Percentiles rank a stretch among this genome's conserved stretches.
Evolutionary conservation across 2,329 filamentous ascomycete species (phyloP).

Genomic region (Allantophomopsis cytisporea): DNA sequence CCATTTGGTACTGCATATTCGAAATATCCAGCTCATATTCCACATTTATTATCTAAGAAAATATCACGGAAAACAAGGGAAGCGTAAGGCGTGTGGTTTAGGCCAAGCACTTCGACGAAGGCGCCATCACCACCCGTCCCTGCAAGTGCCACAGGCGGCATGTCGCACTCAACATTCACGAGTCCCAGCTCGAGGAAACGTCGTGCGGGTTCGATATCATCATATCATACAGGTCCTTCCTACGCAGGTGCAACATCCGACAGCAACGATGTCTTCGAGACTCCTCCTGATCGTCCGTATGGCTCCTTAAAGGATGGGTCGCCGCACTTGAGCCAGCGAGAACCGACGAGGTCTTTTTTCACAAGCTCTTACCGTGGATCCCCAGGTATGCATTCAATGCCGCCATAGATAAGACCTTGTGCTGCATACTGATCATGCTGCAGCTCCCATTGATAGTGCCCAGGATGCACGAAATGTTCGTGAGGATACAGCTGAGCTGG

Average conservation of each 20-base stretch:
- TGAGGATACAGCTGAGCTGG: slow-evolving; percentile 77
- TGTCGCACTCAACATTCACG: slow-evolving; percentile 1
- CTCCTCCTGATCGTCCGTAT: background rate
- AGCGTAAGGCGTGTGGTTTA: no score
- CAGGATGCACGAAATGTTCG: slow-evolving; percentile 69
- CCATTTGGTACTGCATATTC: no score
- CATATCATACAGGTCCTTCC: no score
- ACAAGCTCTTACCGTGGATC: slow-evolving; percentile 49
- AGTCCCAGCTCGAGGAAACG: no score
- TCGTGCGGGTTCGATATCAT: no score
- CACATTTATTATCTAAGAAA: no score
- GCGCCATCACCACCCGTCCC: background rate
- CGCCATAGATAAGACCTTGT: no score
- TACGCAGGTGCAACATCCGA: no score
- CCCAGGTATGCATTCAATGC: slow-evolving; percentile 30
- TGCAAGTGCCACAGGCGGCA: slow-evolving; percentile 1
- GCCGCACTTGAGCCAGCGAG: slow-evolving; percentile 31
- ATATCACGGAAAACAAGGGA: no score
- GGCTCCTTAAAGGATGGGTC: background rate
- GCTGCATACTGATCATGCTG: slow-evolving; percentile 3
- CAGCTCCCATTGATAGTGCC: slow-evolving; percentile 49
- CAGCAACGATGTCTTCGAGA: no score
- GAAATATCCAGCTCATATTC: no score
- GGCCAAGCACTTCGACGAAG: no score
- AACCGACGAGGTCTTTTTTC: slow-evolving; percentile 60